Percentiles rank a stretch among this genome's conserved stretches.
Evolutionary conservation across 2,329 filamentous ascomycete species (phyloP).

Genomic region (Fonsecaea pedrosoi): DNA sequence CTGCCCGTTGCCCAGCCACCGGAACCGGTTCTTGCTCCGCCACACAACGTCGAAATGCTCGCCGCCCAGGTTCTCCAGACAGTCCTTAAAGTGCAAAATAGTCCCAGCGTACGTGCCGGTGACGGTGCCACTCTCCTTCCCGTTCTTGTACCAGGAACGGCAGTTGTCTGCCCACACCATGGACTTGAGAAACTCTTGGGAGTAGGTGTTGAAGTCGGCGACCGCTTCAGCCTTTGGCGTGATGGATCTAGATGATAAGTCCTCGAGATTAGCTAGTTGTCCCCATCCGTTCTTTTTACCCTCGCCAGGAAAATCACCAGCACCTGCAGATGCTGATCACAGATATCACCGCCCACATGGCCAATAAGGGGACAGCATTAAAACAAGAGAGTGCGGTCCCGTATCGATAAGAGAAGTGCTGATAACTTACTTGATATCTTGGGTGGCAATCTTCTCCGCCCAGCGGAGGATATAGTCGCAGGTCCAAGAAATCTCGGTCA

Average conservation of each 20-base stretch:
- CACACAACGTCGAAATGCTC: slow-evolving; percentile 38
- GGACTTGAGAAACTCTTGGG: slow-evolving; percentile 49
- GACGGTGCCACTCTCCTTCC: slow-evolving; percentile 37
- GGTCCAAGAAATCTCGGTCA: slow-evolving; percentile 40
- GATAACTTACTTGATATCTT: slow-evolving; percentile 39
- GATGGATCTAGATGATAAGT: slow-evolving; percentile 35
- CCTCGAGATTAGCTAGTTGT: slow-evolving; percentile 20
- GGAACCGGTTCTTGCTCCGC: slow-evolving; percentile 42
- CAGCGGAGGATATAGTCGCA: slow-evolving; percentile 38
- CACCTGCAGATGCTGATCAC: slow-evolving; percentile 18
- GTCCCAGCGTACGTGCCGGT: slow-evolving; percentile 27
- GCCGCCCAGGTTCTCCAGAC: slow-evolving; percentile 38
- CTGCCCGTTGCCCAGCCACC: slow-evolving; percentile 45
- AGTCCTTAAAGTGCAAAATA: slow-evolving; percentile 41
- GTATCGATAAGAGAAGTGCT: slow-evolving; percentile 16
- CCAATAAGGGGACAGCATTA: slow-evolving; percentile 14
- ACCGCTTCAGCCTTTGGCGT: slow-evolving; percentile 35
- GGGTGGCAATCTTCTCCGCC: slow-evolving; percentile 35
- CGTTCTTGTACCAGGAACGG: slow-evolving; percentile 52
- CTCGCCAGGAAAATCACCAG: slow-evolving; percentile 14
- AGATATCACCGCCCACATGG: slow-evolving; percentile 17
- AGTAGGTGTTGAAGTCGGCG: slow-evolving; percentile 47
- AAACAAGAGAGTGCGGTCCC: slow-evolving; percentile 30
- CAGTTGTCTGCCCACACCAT: slow-evolving; percentile 44
- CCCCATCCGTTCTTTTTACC: slow-evolving; percentile 14